Percentiles rank a stretch among this genome's conserved stretches.
phyloP scores from a whole-genome alignment of 202 grass and related monocot species.

The Hordeum pubiflorum region DNA sequence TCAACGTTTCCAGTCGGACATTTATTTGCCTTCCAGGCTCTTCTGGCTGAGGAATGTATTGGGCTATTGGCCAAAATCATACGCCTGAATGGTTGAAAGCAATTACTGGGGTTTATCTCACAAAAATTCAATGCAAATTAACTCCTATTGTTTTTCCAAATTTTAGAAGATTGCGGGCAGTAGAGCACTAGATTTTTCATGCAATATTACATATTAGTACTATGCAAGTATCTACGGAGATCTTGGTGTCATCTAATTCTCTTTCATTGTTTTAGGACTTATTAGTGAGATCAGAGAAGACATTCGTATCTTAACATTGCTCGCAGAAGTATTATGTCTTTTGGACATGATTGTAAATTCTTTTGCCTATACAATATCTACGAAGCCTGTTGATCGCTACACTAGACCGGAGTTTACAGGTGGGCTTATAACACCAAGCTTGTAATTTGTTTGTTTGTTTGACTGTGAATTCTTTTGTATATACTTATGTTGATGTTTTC shows the following conservation, averaged over 20 bases:
- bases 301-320: conserved; percentile 63
- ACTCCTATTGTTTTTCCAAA: neutral
- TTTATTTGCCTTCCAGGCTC: neutral
- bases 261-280: conserved; percentile 44
- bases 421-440: conserved; percentile 13
- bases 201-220: conserved; percentile 2
- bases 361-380: conserved; percentile 85
- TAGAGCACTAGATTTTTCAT: conserved; percentile 18
- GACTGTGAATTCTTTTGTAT: conserved; percentile 16
- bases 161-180: neutral
- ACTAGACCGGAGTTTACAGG: conserved; percentile 85
- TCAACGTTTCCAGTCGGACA: neutral
- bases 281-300: conserved; percentile 77
- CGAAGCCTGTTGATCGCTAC: conserved; percentile 73
- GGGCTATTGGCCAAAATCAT: neutral
- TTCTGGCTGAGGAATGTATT: neutral
- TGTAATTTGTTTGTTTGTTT: neutral
- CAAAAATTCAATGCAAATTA: neutral
- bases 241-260: conserved; percentile 20
- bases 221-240: conserved; percentile 7
- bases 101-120: neutral
- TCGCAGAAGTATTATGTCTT: conserved; percentile 81
- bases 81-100: conserved; percentile 10
- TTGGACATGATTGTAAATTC: conserved; percentile 98
- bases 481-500: conserved; percentile 9